phyloP scores from a whole-genome alignment of 202 grass and related monocot species.

The Bolboschoenoplectus hybrid region DNA sequence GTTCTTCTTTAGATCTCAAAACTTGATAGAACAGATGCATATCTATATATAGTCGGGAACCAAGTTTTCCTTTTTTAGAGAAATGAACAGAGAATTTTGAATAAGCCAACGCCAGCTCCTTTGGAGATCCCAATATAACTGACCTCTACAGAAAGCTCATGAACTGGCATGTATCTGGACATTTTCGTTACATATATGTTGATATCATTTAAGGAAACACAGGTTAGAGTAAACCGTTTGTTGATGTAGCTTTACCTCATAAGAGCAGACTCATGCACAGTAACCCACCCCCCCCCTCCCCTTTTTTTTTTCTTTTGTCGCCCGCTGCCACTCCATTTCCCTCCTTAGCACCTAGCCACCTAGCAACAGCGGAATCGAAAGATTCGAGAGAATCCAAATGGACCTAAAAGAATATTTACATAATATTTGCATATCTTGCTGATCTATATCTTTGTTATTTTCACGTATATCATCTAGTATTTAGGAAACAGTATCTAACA shows the following conservation, averaged over 20 bases:
- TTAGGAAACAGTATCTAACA: not conserved
- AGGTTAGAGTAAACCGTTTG: not conserved
- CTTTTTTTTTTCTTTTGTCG: too few relatives aligned
- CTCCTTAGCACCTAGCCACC: not conserved
- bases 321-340: not conserved
- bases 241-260: not conserved
- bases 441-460: not conserved
- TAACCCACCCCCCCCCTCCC: too few relatives aligned
- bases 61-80: slow-evolving; percentile 25
- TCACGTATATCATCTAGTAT: not conserved
- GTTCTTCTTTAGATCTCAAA: slow-evolving; percentile 11
- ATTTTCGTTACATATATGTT: not conserved
- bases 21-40: not conserved
- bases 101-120: not conserved
- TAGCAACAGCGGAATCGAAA: not conserved
- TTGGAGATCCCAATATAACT: not conserved
- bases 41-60: not conserved
- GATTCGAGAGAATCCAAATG: not conserved
- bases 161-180: not conserved
- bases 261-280: too few relatives aligned
- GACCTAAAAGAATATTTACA: not conserved
- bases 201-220: not conserved
- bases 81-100: slow-evolving; percentile 9
- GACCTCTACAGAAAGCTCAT: not conserved
- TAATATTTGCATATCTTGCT: not conserved